Evolutionary conservation across 2,329 filamentous ascomycete species (phyloP).

Genomic region (Hypoxylon sp.): DNA sequence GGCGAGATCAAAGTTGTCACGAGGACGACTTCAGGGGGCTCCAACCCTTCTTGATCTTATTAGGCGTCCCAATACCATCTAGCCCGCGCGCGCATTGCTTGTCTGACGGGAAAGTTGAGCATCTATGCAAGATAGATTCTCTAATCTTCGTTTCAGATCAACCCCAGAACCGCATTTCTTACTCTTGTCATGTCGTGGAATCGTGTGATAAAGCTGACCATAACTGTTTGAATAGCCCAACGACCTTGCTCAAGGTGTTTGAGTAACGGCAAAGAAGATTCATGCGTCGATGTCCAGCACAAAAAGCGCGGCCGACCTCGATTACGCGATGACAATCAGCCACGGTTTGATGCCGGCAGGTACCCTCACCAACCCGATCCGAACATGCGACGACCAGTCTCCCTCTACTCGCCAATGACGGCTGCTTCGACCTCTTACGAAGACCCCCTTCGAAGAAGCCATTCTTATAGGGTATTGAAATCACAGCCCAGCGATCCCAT

Average conservation of each 20-base stretch:
- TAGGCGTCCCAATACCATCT: background rate
- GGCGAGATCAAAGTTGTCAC: constrained; percentile 6
- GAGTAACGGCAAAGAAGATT: constrained; percentile 83
- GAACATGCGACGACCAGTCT: constrained; percentile 64
- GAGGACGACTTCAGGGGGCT: constrained; percentile 1
- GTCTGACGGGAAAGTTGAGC: background rate
- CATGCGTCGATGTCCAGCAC: constrained; percentile 86
- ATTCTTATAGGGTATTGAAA: constrained; percentile 69
- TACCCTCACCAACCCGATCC: constrained; percentile 63
- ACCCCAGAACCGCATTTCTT: constrained; percentile 13
- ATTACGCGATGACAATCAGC: constrained; percentile 78
- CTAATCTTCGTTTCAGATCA: background rate
- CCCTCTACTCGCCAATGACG: constrained; percentile 64
- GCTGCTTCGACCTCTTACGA: constrained; percentile 62
- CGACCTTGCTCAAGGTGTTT: constrained; percentile 84
- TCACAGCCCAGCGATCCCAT: constrained; percentile 66
- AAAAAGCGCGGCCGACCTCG: constrained; percentile 86
- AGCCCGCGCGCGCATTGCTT: background rate
- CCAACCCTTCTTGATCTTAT: background rate
- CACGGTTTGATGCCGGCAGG: constrained; percentile 68
- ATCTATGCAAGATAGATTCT: background rate
- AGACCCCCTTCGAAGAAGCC: constrained; percentile 61
- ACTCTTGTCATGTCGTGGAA: constrained; percentile 21
- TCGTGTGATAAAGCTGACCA: constrained; percentile 54
- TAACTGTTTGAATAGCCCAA: constrained; percentile 67